Conservation (phyloP, 2,329 filamentous ascomycete genomes). For the Ambrosiella cleistominuta region DNA sequence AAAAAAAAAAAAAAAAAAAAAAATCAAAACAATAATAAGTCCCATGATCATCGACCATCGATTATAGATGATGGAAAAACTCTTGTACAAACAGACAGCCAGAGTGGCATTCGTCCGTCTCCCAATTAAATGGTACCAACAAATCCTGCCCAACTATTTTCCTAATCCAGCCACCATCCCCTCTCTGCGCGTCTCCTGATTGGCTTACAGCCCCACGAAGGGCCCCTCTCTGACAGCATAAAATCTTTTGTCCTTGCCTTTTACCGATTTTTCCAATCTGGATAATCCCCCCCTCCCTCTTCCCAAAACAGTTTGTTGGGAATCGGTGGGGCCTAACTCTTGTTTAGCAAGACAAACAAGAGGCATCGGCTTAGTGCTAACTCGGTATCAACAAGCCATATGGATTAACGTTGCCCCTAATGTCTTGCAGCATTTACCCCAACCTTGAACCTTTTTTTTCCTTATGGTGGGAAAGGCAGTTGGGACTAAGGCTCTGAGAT, state of each 20-base stretch:
- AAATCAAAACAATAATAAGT: no score
- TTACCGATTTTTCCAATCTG: background rate
- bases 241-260: background rate
- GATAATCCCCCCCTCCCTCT: background rate
- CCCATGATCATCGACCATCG: no score
- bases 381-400: background rate
- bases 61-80: no score
- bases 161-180: background rate
- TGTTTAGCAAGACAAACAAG: background rate
- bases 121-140: background rate
- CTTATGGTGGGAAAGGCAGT: no score
- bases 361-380: conserved; percentile 7
- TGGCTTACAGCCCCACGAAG: background rate
- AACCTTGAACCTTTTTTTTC: background rate
- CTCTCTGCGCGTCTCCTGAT: background rate
- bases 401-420: background rate
- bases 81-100: no score
- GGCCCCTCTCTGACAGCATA: background rate
- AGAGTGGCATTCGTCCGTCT: no score
- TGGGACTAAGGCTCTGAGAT: no score
- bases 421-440: background rate
- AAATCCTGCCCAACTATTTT: background rate
- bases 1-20: no score
- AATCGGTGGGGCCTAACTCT: conserved; percentile 2
- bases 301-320: conserved; percentile 10